Base-by-base conservation (phyloP, 371 early-diverging fungal genomes). In the Mortierella sp. region DNA sequence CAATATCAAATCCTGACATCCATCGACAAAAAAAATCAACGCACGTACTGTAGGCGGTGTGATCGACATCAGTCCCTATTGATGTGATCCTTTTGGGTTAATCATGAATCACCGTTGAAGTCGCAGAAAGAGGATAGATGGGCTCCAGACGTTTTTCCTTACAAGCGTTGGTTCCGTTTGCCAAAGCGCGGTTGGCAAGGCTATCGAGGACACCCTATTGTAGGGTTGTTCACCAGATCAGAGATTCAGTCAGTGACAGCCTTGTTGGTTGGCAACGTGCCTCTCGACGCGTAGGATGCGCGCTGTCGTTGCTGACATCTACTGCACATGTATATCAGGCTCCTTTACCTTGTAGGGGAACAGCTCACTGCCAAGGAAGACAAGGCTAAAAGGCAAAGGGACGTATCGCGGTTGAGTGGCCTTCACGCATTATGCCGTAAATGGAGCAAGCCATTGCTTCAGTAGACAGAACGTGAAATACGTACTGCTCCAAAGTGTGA, bases 161-260 rank as follows among this genome's bases (percentile, higher is more conserved):
- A 87, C 88, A 89, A 7, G 90, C 90, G 63, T 90, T 90, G 10
- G 90, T 90, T 26, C 90, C 89, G 72, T 88, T 86, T 8, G 90
- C 89, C 55, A 88, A 80, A 19, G 90, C 87, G 18, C 89, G 82
- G 71, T 90, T 90, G 27, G 90, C 90, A 19, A 90, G 81, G 10
- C 86, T 82, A 72, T 90, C 90, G 49, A 90, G 80, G 0, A 90
- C 90, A 38, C 90, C 89, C 71, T 79, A 23, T 23, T 2, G 30
- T 52, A 50, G 21, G 14, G 27, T 45, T 21, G 19, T 14, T 45
- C 23, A 42, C 13, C 21, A 19, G 47, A 2, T 18, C 24, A 42
- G 7, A 26, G 47, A 10, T 34, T n/a, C n/a, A n/a, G n/a, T n/a
- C n/a, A n/a, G n/a, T n/a, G n/a, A n/a, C n/a, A n/a, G n/a, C n/a